Conservation (phyloP, 805 yeast species). For the Jamesozyma spencerorum region DNA sequence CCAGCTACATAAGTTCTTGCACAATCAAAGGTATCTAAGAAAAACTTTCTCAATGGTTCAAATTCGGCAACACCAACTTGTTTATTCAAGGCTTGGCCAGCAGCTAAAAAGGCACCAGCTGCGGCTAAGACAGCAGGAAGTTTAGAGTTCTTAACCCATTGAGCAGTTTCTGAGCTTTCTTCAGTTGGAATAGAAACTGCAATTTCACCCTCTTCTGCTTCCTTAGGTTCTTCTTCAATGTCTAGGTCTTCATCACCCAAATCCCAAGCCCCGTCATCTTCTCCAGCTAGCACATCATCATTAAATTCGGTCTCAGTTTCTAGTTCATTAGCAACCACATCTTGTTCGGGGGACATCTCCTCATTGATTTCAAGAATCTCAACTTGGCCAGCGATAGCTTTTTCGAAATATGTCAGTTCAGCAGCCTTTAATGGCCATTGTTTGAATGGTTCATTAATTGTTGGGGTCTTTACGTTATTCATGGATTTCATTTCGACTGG, state of each 20-base stretch:
- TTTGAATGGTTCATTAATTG: conserved; percentile 31
- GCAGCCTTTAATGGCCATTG: conserved; percentile 82
- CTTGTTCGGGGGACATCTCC: conserved; percentile 38
- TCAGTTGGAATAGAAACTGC: conserved; percentile 25
- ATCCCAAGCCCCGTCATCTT: conserved; percentile 71
- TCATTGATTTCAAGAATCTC: conserved; percentile 51
- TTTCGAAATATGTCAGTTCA: conserved; percentile 72
- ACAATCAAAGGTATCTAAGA: conserved; percentile 75
- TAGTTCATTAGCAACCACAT: conserved; percentile 42
- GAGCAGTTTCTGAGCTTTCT: conserved; percentile 50
- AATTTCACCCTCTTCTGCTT: conserved; percentile 33
- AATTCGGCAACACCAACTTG: conserved; percentile 82
- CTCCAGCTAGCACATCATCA: conserved; percentile 38
- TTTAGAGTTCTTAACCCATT: conserved; percentile 83
- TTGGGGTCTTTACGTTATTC: conserved; percentile 38
- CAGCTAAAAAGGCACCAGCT: conserved; percentile 93
- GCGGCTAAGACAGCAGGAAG: conserved; percentile 90
- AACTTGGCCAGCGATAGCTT: conserved; percentile 68
- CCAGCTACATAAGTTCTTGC: conserved; percentile 70
- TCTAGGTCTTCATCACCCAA: conserved; percentile 72
- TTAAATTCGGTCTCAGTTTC: conserved; percentile 22
- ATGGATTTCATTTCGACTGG: conserved; percentile 38
- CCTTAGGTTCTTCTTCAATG: conserved; percentile 46
- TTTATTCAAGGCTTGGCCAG: conserved; percentile 82
- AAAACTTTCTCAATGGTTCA: conserved; percentile 77